Conservation (phyloP, 345 rosid genomes). For the Clausena lansium region DNA sequence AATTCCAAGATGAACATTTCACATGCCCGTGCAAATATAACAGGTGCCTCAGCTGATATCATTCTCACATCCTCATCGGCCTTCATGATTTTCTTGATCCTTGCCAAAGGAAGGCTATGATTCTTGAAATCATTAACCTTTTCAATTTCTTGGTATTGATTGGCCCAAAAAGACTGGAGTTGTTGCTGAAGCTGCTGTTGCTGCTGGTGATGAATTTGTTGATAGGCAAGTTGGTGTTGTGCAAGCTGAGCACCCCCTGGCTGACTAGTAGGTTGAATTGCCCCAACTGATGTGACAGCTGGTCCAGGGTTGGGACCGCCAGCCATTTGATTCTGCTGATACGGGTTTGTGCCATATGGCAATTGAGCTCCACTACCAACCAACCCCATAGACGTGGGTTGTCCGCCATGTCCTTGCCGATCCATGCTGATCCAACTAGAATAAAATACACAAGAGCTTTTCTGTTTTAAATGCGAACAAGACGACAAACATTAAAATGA, state of each 20-base stretch:
- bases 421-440: constrained; percentile 52
- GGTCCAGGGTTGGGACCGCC: constrained; percentile 41
- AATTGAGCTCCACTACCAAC: constrained; percentile 39
- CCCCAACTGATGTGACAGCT: constrained; percentile 39
- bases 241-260: constrained; percentile 54
- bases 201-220: constrained; percentile 89
- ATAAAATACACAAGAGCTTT: constrained; percentile 9
- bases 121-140: constrained; percentile 82
- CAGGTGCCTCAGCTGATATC: constrained; percentile 99
- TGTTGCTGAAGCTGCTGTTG: constrained; percentile 91
- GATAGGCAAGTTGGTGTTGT: constrained; percentile 72
- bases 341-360: constrained; percentile 58
- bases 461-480: constrained; percentile 14
- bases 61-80: constrained; percentile 96
- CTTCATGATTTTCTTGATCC: constrained; percentile 99
- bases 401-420: constrained; percentile 76
- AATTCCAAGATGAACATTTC: constrained; percentile 96
- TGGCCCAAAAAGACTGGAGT: constrained; percentile 83
- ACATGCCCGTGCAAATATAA: constrained; percentile 92
- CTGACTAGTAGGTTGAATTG: constrained; percentile 46
- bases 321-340: constrained; percentile 56
- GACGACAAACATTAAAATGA: background rate
- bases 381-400: constrained; percentile 57
- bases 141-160: constrained; percentile 78
- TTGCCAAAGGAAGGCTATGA: constrained; percentile 90